Evolutionary conservation across 306 rosid species (phyloP), one percentile per base, ranked within the genome.

Genomic region (Lotus japonicus): DNA sequence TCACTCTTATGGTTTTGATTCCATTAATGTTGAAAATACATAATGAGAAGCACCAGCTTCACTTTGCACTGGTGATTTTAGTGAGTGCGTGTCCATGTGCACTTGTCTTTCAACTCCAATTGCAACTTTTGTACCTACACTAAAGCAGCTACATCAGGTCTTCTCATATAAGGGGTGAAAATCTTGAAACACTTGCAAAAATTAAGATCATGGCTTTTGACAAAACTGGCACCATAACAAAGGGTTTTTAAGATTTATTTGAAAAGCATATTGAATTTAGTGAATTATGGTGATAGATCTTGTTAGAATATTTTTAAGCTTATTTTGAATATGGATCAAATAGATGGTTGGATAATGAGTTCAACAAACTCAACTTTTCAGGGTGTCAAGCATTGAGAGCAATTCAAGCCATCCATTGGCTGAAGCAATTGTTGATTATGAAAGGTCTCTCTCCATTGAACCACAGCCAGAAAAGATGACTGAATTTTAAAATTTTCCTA

Each of bases 401-500:
- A 95, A 95, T 81, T 85, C 99, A 49, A 90, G 99, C 48, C 99
- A 95, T 85, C 99, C 99, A 58, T 81, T 90, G 92, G 96, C 97
- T 6, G 82, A 78, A 31, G 91, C 99, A 12, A 80, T 95, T 42
- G 80, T 95, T 59, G 91, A 83, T 58, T 78, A 90, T 9, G 99
- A 89, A 74, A 88, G 90, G 84, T 87, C 88, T n/a, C 85, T 75
- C 36, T 84, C 82, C 1, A 67, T 95, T 62, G 86, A 81, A 58
- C 91, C 95, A 54, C 84, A 85, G 46, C 89, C 97, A 4, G 99
- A 95, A 72, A 78, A 66, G 39, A 97, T 90, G 71, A 82, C 73
- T 2, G 85, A 81, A 58, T 95, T 88, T 46, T 79, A 88, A 61
- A 90, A 82, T 46, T 88, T 95, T 63, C 96, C 96, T 1, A 96